Evolutionary conservation across 768 basidiomycete species (phyloP).

Genomic region (Mycena leptocephala): DNA sequence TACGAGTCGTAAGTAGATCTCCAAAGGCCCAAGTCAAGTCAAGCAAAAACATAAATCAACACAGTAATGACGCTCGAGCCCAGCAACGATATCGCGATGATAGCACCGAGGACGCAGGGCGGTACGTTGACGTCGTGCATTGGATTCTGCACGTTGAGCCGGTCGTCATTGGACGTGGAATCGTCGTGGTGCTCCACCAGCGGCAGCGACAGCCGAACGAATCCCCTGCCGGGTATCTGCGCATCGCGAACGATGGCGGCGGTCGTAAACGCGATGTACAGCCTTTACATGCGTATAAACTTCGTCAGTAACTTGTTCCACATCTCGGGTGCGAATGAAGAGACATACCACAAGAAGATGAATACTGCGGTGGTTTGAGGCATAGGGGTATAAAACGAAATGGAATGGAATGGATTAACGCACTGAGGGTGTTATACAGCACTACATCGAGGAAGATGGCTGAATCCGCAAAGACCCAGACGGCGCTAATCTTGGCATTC

Average conservation of each 20-base stretch:
- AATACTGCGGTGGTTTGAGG: slow-evolving; percentile 13
- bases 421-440: slow-evolving; percentile 15
- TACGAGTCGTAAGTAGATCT: too few relatives aligned
- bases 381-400: not conserved
- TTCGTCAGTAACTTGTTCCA: slow-evolving; percentile 8
- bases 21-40: not conserved
- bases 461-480: slow-evolving; percentile 10
- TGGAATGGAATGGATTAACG: not conserved
- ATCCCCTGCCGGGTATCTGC: not conserved
- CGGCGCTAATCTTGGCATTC: not conserved
- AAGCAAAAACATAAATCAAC: slow-evolving; percentile 9
- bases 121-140: slow-evolving; percentile 20
- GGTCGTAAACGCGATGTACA: slow-evolving; percentile 11
- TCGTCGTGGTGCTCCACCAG: slow-evolving; percentile 5
- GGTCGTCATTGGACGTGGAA: not conserved
- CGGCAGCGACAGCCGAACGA: slow-evolving; percentile 6
- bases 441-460: slow-evolving; percentile 21
- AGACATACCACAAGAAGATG: slow-evolving; percentile 13
- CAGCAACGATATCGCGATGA: slow-evolving; percentile 11
- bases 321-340: not conserved
- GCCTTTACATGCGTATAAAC: slow-evolving; percentile 1
- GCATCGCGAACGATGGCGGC: slow-evolving; percentile 7
- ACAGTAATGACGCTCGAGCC: slow-evolving; percentile 3
- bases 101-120: not conserved
- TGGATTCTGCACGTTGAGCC: slow-evolving; percentile 8